A percentile compares a stretch with the other conserved stretches of the same genome.
These are phyloP conservation scores for Penicillium paneum DNA, from an alignment of 2,329 filamentous ascomycete genomes.

Conservation along the genomic window DNA sequence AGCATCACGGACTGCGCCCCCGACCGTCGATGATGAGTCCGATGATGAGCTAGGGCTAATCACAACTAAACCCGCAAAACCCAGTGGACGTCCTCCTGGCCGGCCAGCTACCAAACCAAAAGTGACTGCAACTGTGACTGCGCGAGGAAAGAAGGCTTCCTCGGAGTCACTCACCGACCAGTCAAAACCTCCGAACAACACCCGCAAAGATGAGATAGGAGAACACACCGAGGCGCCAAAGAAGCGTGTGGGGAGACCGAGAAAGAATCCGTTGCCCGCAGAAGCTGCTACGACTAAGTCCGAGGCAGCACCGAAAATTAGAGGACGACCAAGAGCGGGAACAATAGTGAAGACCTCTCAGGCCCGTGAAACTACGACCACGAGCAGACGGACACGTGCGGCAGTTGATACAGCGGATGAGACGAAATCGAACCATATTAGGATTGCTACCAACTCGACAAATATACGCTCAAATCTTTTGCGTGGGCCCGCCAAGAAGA, in stretches of 20 bases:
- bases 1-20: conserved; percentile 1
- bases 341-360: conserved; percentile 16
- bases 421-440: conserved; percentile 22
- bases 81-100: conserved; percentile 12
- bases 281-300: conserved; percentile 13
- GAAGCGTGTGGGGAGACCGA: conserved; percentile 22
- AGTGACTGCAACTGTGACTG: neutral
- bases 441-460: conserved; percentile 30
- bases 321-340: conserved; percentile 32
- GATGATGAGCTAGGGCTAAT: conserved; percentile 24
- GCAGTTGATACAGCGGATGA: conserved; percentile 10
- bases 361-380: conserved; percentile 7
- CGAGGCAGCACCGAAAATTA: conserved; percentile 19
- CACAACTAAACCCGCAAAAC: conserved; percentile 13
- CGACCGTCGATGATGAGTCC: conserved; percentile 10
- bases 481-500: conserved; percentile 37
- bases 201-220: conserved; percentile 1
- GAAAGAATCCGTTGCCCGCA: conserved; percentile 12
- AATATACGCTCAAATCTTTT: conserved; percentile 30
- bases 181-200: neutral
- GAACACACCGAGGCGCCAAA: conserved; percentile 13
- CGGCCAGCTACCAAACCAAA: conserved; percentile 12
- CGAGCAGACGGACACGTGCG: conserved; percentile 15
- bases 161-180: neutral
- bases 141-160: conserved; percentile 12